Percentiles rank a stretch among this genome's conserved stretches.
Conservation (phyloP, 106 monocot genomes). For the Agapanthus africanus region DNA sequence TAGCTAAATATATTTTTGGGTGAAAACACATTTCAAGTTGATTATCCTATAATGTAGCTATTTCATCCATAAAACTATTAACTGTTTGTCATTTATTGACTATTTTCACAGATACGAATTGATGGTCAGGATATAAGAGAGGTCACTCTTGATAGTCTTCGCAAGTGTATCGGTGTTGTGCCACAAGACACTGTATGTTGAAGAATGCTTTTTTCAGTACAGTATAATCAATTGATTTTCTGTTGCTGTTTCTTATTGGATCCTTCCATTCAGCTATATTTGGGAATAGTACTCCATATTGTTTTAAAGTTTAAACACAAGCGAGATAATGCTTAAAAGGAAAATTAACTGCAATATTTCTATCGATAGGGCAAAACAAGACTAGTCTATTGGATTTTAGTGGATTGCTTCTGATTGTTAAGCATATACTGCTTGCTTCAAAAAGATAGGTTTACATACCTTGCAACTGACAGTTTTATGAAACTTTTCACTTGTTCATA, state of each 20-base stretch:
- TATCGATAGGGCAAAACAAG: neutral
- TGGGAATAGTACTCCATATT: neutral
- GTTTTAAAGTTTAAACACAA: neutral
- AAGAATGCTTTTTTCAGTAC: neutral
- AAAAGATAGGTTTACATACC: neutral
- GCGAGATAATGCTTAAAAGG: neutral
- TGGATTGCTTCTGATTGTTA: neutral
- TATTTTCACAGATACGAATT: constrained; percentile 42
- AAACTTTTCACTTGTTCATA: no score
- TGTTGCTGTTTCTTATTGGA: no score
- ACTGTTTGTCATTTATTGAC: neutral
- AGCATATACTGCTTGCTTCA: neutral
- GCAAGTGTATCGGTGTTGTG: constrained; percentile 82
- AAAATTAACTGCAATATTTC: neutral
- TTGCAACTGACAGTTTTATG: neutral
- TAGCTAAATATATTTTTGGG: no score
- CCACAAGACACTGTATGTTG: constrained; percentile 92
- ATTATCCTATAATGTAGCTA: neutral
- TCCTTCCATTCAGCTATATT: neutral
- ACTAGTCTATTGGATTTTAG: neutral
- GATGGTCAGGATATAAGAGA: constrained; percentile 78
- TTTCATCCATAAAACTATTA: neutral
- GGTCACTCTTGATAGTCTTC: constrained; percentile 80
- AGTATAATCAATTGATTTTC: no score
- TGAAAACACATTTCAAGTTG: neutral